Evolutionary conservation across 2,329 filamentous ascomycete genomes (phyloP).

Genomic region (Verticillium nubilum): DNA sequence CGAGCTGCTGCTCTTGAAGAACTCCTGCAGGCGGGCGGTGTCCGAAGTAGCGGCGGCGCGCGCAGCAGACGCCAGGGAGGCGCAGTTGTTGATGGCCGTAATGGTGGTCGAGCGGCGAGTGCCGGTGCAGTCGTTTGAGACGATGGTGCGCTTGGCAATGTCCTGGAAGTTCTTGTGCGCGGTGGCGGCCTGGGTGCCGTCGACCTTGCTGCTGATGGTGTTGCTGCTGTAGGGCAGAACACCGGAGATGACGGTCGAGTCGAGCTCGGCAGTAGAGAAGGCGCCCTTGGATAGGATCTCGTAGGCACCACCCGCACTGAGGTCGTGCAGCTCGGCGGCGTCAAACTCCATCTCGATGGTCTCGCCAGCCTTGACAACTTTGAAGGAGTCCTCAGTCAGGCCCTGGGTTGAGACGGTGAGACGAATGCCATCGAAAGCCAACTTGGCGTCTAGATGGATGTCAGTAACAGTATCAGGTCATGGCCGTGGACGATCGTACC

Average conservation of each 20-base stretch:
- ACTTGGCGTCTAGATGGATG: background rate
- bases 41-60: constrained; percentile 3
- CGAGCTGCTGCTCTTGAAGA: constrained; percentile 53
- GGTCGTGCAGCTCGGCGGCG: constrained; percentile 44
- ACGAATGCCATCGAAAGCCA: constrained; percentile 42
- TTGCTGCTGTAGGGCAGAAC: constrained; percentile 50
- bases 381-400: constrained; percentile 39
- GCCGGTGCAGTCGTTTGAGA: constrained; percentile 46
- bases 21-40: constrained; percentile 43
- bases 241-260: constrained; percentile 43
- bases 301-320: constrained; percentile 40
- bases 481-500: constrained; percentile 25
- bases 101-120: constrained; percentile 31
- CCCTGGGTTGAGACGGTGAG: constrained; percentile 35
- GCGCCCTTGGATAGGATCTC: constrained; percentile 47
- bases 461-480: background rate
- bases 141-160: constrained; percentile 37
- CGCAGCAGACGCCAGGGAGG: constrained; percentile 36
- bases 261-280: constrained; percentile 43
- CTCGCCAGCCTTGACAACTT: constrained; percentile 34
- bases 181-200: constrained; percentile 46
- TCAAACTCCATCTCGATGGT: constrained; percentile 44
- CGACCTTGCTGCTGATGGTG: constrained; percentile 46
- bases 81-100: constrained; percentile 45
- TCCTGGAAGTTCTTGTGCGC: constrained; percentile 35